Evolutionary conservation across 306 rosid genomes (phyloP), one percentile per base, ranked within the genome.

Genomic region (Amphicarpaea edgeworthii): DNA sequence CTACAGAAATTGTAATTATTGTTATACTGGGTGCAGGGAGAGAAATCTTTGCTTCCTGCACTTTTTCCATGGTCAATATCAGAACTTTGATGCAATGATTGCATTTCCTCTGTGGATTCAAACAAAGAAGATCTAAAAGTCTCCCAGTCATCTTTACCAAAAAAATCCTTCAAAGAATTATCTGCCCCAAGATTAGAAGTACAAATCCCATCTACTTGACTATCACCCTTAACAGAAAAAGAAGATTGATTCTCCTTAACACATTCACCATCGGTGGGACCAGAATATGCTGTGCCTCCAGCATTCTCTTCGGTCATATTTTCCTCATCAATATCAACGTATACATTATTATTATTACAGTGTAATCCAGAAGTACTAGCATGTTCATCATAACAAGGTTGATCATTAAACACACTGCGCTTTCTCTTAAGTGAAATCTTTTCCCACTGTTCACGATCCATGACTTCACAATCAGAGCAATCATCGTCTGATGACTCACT

Each of bases 391-490:
- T 58, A 75, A 78, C 68, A 83, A 34, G 74, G 69, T 68, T 41
- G 85, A 57, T 68, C 82, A 53, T 82, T 82, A 53, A 19, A 81
- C 23, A 21, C 58, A 75, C 55, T 79, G 45, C 66, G 86, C 79
- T 86, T 95, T 85, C 84, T 87, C 89, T 81, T 89, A 41, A 69
- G 40, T 0, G 89, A 84, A 87, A 86, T 89, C 75, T 77, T 86
- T 87, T 88, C 85, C 99, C 99, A 95, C 60, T 78, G 90, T 75
- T 95, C 87, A 59, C 87, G 84, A 74, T 89, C 92, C 72, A 90
- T 47, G 30, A 96, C 43, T 85, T 92, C 98, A 55, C 91, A 88
- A 66, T 96, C 99, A 42, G 97, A 95, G 81, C 84, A 86, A 78
- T 92, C 97, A 75, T 86, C 83, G 46, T 85, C 93, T 37, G 89